Evolutionary conservation across 345 rosid species (phyloP).

Genomic region (Euclidium syriacum): DNA sequence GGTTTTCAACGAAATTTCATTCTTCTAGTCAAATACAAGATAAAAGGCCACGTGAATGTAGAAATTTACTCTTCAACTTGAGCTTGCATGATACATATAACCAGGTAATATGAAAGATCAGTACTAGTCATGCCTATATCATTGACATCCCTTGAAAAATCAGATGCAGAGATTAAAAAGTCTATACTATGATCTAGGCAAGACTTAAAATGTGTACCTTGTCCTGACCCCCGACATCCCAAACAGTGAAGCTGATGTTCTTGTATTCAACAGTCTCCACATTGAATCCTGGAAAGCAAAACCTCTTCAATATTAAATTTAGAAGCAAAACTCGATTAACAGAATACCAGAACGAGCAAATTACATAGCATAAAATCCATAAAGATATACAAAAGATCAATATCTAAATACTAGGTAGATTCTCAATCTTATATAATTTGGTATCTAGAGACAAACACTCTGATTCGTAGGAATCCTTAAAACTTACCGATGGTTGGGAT

Average conservation of each 20-base stretch:
- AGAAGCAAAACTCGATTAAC: not conserved
- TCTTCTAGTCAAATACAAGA: not conserved
- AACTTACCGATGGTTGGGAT: conserved; percentile 72
- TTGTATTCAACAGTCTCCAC: conserved; percentile 94
- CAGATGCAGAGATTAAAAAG: not conserved
- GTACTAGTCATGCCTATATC: not conserved
- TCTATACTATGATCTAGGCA: not conserved
- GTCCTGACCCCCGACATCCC: conserved; percentile 98
- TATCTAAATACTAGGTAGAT: not conserved
- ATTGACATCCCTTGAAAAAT: not conserved
- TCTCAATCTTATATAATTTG: not conserved
- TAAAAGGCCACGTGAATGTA: not conserved
- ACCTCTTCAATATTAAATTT: not conserved
- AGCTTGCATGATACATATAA: not conserved
- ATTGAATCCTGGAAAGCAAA: conserved; percentile 57
- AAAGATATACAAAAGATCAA: not conserved
- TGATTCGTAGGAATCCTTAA: not conserved
- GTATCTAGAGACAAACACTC: not conserved
- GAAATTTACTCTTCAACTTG: not conserved
- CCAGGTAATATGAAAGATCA: not conserved
- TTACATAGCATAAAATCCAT: not conserved
- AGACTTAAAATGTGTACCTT: conserved; percentile 42
- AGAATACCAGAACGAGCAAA: not conserved
- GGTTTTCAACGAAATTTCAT: conserved; percentile 12
- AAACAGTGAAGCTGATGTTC: conserved; percentile 65